Evolutionary conservation across 2,329 filamentous ascomycete species (phyloP).

Genomic region (Hymenoscyphus scutula): DNA sequence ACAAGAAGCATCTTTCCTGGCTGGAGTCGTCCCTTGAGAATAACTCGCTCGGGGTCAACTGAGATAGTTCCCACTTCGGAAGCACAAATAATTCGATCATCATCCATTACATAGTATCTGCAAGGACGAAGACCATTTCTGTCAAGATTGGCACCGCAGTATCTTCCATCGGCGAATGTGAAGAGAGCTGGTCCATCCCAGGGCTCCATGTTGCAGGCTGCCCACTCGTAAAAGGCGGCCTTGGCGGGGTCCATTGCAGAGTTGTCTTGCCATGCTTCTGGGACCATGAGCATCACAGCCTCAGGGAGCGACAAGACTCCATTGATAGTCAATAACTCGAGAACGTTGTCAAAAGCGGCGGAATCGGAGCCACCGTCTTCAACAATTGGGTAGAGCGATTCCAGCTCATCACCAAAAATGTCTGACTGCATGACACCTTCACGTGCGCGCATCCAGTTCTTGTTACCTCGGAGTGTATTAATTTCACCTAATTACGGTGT

Average conservation of each 20-base stretch:
- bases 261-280: constrained; percentile 97
- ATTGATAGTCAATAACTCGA: constrained; percentile 92
- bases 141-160: constrained; percentile 95
- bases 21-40: constrained; percentile 91
- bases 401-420: constrained; percentile 88
- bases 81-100: constrained; percentile 95
- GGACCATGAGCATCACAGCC: constrained; percentile 98
- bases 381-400: constrained; percentile 87
- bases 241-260: constrained; percentile 89
- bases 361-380: constrained; percentile 97
- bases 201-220: constrained; percentile 97
- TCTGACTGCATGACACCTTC: constrained; percentile 94
- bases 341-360: constrained; percentile 93
- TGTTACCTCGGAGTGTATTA: constrained; percentile 94
- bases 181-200: constrained; percentile 97
- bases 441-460: constrained; percentile 98
- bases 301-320: constrained; percentile 92
- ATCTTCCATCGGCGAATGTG: constrained; percentile 93
- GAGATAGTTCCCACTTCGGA: constrained; percentile 93
- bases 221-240: constrained; percentile 98
- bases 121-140: constrained; percentile 93
- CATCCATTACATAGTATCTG: constrained; percentile 94
- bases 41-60: constrained; percentile 83
- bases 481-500: constrained; percentile 64
- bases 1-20: constrained; percentile 95